phyloP scores from a whole-genome alignment of 306 rosid genomes.

The Cicer yamashitae region DNA sequence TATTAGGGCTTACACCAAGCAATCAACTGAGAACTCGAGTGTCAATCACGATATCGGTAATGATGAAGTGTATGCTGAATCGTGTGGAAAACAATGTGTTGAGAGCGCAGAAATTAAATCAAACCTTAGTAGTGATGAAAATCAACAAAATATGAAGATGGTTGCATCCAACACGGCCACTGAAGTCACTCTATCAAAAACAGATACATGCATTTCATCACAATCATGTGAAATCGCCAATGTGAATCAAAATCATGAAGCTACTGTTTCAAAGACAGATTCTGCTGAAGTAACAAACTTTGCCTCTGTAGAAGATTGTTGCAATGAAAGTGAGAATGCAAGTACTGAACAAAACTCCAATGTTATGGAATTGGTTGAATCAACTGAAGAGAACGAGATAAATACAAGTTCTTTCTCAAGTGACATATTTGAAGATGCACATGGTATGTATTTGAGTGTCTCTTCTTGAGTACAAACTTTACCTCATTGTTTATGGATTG shows the following conservation, averaged over 20 bases:
- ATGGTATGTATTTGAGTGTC: constrained; percentile 55
- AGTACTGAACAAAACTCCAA: constrained; percentile 37
- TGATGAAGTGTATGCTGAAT: constrained; percentile 37
- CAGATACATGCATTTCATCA: constrained; percentile 43
- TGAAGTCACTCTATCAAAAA: constrained; percentile 29
- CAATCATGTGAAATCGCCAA: constrained; percentile 41
- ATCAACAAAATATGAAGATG: constrained; percentile 27
- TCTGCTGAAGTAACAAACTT: constrained; percentile 42
- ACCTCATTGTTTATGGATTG: constrained; percentile 27
- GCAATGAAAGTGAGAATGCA: constrained; percentile 51
- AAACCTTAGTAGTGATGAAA: constrained; percentile 43
- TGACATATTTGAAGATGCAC: constrained; percentile 46
- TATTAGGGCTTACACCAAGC: constrained; percentile 38
- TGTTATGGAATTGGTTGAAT: constrained; percentile 34
- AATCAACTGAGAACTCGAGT: constrained; percentile 45
- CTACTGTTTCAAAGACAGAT: constrained; percentile 36
- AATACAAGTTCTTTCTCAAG: constrained; percentile 45
- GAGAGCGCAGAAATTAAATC: constrained; percentile 33
- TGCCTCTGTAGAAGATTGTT: constrained; percentile 42
- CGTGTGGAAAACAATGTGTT: constrained; percentile 31
- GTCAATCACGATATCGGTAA: constrained; percentile 37
- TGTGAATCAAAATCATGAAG: constrained; percentile 47
- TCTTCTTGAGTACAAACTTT: constrained; percentile 29
- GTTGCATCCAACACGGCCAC: constrained; percentile 17
- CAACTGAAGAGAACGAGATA: constrained; percentile 43